These are phyloP conservation scores for Pulveroboletus sp. DNA, from an alignment of 768 basidiomycete genomes.

Conservation along the genomic window DNA sequence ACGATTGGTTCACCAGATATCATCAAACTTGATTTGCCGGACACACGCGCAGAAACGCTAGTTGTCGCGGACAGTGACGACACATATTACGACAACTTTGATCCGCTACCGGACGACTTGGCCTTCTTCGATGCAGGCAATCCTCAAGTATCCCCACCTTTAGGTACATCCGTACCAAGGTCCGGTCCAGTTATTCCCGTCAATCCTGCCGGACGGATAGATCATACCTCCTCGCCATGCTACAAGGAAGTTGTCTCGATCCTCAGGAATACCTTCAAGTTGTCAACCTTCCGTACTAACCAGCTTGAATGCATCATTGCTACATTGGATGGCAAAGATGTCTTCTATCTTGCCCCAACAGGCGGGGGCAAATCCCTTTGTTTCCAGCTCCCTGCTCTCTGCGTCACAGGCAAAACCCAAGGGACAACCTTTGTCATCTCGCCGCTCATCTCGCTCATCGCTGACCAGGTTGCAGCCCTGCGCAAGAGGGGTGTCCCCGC, in stretches of 20 bases:
- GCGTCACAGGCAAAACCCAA: slow-evolving; percentile 59
- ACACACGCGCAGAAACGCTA: slow-evolving; percentile 16
- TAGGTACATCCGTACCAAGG: not conserved
- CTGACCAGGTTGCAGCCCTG: slow-evolving; percentile 78
- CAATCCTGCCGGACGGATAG: slow-evolving; percentile 14
- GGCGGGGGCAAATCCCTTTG: slow-evolving; percentile 90
- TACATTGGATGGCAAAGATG: slow-evolving; percentile 75
- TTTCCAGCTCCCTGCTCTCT: slow-evolving; percentile 88
- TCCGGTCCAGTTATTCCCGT: not conserved
- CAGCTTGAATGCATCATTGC: slow-evolving; percentile 85
- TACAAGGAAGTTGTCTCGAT: slow-evolving; percentile 29
- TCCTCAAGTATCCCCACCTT: slow-evolving; percentile 5
- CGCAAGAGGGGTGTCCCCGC: slow-evolving; percentile 61
- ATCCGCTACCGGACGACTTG: slow-evolving; percentile 26
- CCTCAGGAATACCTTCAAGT: slow-evolving; percentile 46
- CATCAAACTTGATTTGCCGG: slow-evolving; percentile 20
- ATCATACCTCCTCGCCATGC: slow-evolving; percentile 31
- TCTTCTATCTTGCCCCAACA: slow-evolving; percentile 95
- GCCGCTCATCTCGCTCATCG: slow-evolving; percentile 84
- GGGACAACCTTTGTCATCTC: slow-evolving; percentile 90
- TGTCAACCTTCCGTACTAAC: slow-evolving; percentile 69
- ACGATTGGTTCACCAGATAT: slow-evolving; percentile 9
- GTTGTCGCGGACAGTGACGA: slow-evolving; percentile 39
- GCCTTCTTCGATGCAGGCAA: slow-evolving; percentile 12
- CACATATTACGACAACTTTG: slow-evolving; percentile 43